These are phyloP conservation scores for Penicillium sp. DNA, from an alignment of 2,329 filamentous ascomycete species.

Conservation along the genomic window DNA sequence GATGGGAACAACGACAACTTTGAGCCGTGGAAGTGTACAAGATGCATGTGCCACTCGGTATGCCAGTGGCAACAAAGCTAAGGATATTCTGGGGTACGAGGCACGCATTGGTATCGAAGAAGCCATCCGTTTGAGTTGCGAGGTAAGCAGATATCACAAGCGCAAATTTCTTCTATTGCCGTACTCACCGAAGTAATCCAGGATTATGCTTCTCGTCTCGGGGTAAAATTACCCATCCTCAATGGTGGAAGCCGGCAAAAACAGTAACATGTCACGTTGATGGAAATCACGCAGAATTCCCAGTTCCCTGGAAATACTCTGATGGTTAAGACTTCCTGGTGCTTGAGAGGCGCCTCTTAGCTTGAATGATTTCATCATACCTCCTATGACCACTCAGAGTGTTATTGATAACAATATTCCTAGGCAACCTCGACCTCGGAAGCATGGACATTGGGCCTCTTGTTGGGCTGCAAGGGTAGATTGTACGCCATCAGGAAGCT, in stretches of 20 bases:
- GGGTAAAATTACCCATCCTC: constrained; percentile 20
- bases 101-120: constrained; percentile 52
- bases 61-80: constrained; percentile 53
- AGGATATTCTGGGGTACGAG: constrained; percentile 52
- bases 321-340: constrained; percentile 7
- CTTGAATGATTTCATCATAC: constrained; percentile 5
- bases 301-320: constrained; percentile 3
- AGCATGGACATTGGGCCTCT: constrained; percentile 19
- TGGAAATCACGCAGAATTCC: constrained; percentile 10
- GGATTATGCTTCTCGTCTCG: constrained; percentile 35
- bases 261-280: background rate
- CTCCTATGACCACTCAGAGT: background rate
- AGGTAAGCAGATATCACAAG: constrained; percentile 34
- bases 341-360: constrained; percentile 9
- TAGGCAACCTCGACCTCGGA: background rate
- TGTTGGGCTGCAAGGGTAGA: constrained; percentile 22
- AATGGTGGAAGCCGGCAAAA: background rate
- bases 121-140: constrained; percentile 50
- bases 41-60: constrained; percentile 56
- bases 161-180: background rate
- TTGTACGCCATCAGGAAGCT: background rate
- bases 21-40: constrained; percentile 55
- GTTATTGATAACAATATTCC: constrained; percentile 3
- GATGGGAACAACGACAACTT: constrained; percentile 44
- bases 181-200: constrained; percentile 13